A percentile compares a stretch with the other conserved stretches of the same genome.
Evolutionary conservation across 192 early-diverging fungal genomes (phyloP).

Genomic region (Borealophlyctis nickersoniae): DNA sequence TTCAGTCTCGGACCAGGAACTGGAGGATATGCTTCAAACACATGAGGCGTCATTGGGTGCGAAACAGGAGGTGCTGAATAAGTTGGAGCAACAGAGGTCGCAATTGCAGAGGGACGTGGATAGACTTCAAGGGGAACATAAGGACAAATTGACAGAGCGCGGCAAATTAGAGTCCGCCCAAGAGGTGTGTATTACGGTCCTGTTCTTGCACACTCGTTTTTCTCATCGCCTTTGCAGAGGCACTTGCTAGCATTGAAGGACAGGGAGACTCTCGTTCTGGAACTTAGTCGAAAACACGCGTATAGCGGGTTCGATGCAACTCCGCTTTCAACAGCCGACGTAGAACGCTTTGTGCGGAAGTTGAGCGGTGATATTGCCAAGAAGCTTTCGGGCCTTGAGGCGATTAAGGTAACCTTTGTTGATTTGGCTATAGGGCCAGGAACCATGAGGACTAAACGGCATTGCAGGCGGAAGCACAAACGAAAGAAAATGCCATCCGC

Average conservation of each 20-base stretch:
- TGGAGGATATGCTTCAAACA: conserved; percentile 53
- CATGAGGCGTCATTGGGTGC: conserved; percentile 24
- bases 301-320: conserved; percentile 39
- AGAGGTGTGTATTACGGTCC: conserved; percentile 33
- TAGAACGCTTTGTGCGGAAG: conserved; percentile 44
- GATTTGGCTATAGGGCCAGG: background rate
- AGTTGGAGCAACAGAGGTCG: conserved; percentile 14
- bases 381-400: conserved; percentile 13
- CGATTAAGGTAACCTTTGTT: background rate
- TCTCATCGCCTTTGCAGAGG: conserved; percentile 3
- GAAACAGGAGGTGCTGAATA: conserved; percentile 16
- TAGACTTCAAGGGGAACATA: conserved; percentile 30
- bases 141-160: conserved; percentile 32
- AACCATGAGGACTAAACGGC: background rate
- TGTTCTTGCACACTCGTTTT: background rate
- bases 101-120: conserved; percentile 26
- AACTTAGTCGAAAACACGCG: conserved; percentile 34
- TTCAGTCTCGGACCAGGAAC: conserved; percentile 60
- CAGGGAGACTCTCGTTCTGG: conserved; percentile 37
- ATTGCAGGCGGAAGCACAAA: conserved; percentile 19
- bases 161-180: conserved; percentile 58
- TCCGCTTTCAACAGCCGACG: conserved; percentile 35
- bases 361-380: conserved; percentile 38
- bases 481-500: conserved; percentile 13
- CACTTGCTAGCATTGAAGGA: conserved; percentile 39